Evolutionary conservation across 176 grass and related monocot genomes (phyloP), one percentile per base, ranked within the genome.

Genomic region (Lolium rigidum): DNA sequence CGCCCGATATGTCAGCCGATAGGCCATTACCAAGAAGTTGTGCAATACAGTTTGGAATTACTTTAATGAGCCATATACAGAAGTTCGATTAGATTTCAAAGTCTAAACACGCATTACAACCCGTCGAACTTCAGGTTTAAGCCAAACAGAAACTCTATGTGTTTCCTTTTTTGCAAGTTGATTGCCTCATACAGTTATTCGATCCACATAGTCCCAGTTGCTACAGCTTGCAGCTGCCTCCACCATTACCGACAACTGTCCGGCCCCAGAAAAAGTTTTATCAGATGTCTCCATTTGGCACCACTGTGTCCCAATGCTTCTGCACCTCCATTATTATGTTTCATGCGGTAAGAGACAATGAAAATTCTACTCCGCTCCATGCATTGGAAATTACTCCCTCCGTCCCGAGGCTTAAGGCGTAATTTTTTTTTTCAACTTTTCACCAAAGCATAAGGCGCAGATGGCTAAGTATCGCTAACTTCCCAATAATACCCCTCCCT

Each of bases 101-200:
- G 39, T 72, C 18, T 9, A 72, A 72, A 12, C 17, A 46, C 10
- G 6, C 69, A 4, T 20, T 72, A 44, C 69, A 72, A 72, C 10
- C 69, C 10, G 5, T 71, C 44, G 38, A 71, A 9, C 18, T n/a
- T 21, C 20, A 71, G 17, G 18, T 71, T 71, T 44, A 17, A 5
- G 20, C 68, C 14, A 52, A 76, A 51, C 4, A 9, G 52, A 76
- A 76, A 76, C 48, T 31, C 8, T 54, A 31, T 9, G 35, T 8
- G 25, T 31, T 76, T 76, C 54, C 15, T 25, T 10, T 76, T 73
- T 52, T 75, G 48, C 72, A 75, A 52, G 52, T 28, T 28, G 41
- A n/a, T 43, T 70, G 47, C 22, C 24, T 25, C 72, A 75, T 17
- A 52, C 24, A 50, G 48, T 76, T 76, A 35, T 25, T 54, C 48